Evolutionary conservation across 1,284 basidiomycete species (phyloP).

Genomic region (Cutaneotrichosporon cavernicola): DNA sequence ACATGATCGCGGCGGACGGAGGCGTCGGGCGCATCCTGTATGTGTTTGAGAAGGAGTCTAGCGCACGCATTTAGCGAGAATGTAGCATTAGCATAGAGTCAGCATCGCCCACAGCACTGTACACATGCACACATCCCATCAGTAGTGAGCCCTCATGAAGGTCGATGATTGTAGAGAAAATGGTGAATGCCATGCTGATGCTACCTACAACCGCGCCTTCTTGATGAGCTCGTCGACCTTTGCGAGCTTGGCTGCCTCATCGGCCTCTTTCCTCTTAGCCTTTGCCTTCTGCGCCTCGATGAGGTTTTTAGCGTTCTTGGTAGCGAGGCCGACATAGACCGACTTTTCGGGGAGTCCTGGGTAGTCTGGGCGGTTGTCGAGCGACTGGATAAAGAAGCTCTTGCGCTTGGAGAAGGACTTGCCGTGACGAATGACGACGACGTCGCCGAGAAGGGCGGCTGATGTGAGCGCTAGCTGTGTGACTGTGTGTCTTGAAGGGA

Average conservation of each 20-base stretch:
- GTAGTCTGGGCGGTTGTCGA: slow-evolving; percentile 23
- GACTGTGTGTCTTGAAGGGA: too few species aligned
- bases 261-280: slow-evolving; percentile 6
- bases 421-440: slow-evolving; percentile 44
- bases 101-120: slow-evolving; percentile 5
- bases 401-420: slow-evolving; percentile 39
- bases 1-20: slow-evolving; percentile 30
- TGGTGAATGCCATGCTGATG: slow-evolving; percentile 11
- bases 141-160: not conserved
- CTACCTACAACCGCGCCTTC: slow-evolving; percentile 12
- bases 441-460: slow-evolving; percentile 41
- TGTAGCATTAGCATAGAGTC: slow-evolving; percentile 6
- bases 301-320: not conserved
- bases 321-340: slow-evolving; percentile 5
- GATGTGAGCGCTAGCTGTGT: slow-evolving; percentile 4
- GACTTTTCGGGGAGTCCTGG: slow-evolving; percentile 2
- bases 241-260: slow-evolving; percentile 3
- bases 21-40: slow-evolving; percentile 47
- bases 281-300: slow-evolving; percentile 10
- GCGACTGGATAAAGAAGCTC: slow-evolving; percentile 32
- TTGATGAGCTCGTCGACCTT: slow-evolving; percentile 11
- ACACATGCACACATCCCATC: not conserved
- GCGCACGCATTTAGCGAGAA: slow-evolving; percentile 25
- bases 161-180: not conserved
- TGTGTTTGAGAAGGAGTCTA: slow-evolving; percentile 49